Percentiles rank a stretch among this genome's conserved stretches.
Evolutionary conservation across 139 green algal genomes (phyloP).

Genomic region (Coccomyxa sp.): DNA sequence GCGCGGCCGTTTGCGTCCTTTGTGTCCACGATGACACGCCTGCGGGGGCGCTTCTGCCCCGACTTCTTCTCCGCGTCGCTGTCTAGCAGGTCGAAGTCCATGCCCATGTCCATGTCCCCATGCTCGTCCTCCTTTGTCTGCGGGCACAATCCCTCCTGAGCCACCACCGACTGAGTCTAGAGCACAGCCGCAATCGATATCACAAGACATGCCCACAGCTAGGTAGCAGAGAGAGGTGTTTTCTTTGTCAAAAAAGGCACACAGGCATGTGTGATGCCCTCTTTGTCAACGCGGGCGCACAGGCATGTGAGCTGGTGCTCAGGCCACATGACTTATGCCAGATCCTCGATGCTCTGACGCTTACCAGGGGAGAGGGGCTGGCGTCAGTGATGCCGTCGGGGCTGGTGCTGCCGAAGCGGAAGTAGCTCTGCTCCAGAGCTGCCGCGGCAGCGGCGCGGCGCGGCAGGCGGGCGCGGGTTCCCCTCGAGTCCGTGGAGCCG

Average conservation of each 20-base stretch:
- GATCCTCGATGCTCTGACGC: background rate
- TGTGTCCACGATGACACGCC: background rate
- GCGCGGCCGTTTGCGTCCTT: background rate
- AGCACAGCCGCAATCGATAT: background rate
- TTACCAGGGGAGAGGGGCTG: background rate
- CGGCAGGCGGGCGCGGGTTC: background rate
- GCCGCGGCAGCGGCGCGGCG: background rate
- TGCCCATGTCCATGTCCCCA: background rate
- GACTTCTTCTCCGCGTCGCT: background rate
- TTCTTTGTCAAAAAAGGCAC: background rate
- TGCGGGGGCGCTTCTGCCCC: conserved; percentile 1
- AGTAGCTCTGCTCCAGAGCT: background rate
- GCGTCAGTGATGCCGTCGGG: background rate
- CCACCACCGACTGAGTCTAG: background rate
- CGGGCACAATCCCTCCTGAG: background rate
- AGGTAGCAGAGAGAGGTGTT: background rate
- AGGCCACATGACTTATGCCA: background rate
- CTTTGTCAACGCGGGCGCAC: background rate
- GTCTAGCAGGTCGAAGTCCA: background rate
- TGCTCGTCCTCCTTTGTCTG: background rate
- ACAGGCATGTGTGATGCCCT: background rate
- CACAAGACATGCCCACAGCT: background rate
- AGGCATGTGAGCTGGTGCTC: background rate
- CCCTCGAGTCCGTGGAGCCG: background rate
- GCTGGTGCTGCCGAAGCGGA: background rate